These are phyloP conservation scores for Hansfordia pulvinata DNA, from an alignment of 2,329 filamentous ascomycete genomes.

Conservation along the genomic window DNA sequence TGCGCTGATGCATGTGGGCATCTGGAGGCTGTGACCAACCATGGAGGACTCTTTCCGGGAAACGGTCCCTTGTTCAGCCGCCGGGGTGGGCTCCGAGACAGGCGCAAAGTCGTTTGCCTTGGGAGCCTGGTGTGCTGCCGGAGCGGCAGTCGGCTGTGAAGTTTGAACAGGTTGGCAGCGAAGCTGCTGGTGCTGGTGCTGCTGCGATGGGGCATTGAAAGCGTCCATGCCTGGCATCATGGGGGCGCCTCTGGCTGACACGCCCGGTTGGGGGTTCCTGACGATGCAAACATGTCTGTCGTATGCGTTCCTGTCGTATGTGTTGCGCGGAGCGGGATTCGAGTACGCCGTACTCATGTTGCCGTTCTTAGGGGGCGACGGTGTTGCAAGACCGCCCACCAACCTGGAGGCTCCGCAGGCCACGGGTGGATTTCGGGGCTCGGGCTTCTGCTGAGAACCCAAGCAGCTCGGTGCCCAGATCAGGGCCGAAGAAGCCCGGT, in stretches of 20 bases:
- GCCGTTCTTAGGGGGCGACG: slow-evolving; percentile 35
- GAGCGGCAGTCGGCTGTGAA: slow-evolving; percentile 8
- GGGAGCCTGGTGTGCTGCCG: slow-evolving; percentile 19
- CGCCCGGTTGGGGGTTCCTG: slow-evolving; percentile 24
- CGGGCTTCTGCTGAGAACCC: too few relatives aligned
- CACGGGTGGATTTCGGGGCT: too few relatives aligned
- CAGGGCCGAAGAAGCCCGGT: too few relatives aligned
- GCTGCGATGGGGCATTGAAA: slow-evolving; percentile 4
- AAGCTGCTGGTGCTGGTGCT: slow-evolving; percentile 3
- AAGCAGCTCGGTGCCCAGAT: too few relatives aligned
- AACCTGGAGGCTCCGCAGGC: too few relatives aligned
- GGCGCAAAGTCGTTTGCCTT: slow-evolving; percentile 25
- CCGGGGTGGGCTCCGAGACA: slow-evolving; percentile 13
- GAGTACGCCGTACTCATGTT: slow-evolving; percentile 40
- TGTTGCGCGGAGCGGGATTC: slow-evolving; percentile 24
- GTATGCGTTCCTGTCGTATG: slow-evolving; percentile 32
- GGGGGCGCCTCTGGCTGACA: too few relatives aligned
- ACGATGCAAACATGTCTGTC: slow-evolving; percentile 27
- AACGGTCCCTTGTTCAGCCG: slow-evolving; percentile 16
- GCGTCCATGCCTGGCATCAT: too few relatives aligned
- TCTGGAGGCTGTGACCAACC: slow-evolving; percentile 49
- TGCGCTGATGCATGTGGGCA: slow-evolving; percentile 63
- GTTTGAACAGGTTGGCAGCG: not conserved
- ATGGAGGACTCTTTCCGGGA: slow-evolving; percentile 27
- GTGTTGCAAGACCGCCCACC: too few relatives aligned